These are phyloP conservation scores for Carex pumila DNA, from an alignment of 176 grass and related monocot species.

Conservation along the genomic window DNA sequence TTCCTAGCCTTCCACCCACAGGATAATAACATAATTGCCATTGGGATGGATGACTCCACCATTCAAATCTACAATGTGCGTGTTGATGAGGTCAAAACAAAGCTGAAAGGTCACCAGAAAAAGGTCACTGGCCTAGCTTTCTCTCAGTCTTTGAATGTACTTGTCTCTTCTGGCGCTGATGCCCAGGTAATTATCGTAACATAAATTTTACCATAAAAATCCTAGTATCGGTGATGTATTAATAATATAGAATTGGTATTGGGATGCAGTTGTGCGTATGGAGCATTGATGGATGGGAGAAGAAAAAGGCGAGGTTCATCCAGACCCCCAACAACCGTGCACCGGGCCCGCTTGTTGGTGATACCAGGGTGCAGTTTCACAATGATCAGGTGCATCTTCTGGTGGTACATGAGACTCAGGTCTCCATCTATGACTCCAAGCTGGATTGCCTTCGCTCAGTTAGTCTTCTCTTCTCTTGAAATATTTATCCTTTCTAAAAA, in stretches of 20 bases:
- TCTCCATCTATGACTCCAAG: slow-evolving; percentile 88
- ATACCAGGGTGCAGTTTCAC: slow-evolving; percentile 96
- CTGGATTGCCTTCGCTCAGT: slow-evolving; percentile 78
- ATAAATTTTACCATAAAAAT: neutral
- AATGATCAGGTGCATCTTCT: slow-evolving; percentile 94
- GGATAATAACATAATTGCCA: slow-evolving; percentile 99
- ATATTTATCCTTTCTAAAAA: neutral
- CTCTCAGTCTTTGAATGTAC: slow-evolving; percentile 81
- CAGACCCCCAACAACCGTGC: slow-evolving; percentile 54
- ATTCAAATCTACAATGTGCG: slow-evolving; percentile 99
- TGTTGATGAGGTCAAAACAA: slow-evolving; percentile 97
- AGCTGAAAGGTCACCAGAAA: slow-evolving; percentile 96
- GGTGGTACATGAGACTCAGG: slow-evolving; percentile 86
- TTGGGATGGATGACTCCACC: slow-evolving; percentile 97
- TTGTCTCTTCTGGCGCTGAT: slow-evolving; percentile 96
- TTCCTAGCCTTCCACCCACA: slow-evolving; percentile 96
- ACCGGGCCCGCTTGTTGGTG: slow-evolving; percentile 56
- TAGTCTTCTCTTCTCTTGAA: slow-evolving; percentile 21
- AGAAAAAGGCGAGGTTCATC: slow-evolving; percentile 87
- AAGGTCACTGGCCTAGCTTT: slow-evolving; percentile 97
- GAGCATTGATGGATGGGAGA: slow-evolving; percentile 98
- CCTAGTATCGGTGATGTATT: neutral
- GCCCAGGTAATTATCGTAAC: slow-evolving; percentile 54
- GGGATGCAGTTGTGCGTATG: slow-evolving; percentile 70
- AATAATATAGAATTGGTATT: slow-evolving; percentile 16